These are phyloP conservation scores for Pythium aristosporum DNA, from an alignment of 352 stramenopile genomes.

Conservation along the genomic window DNA sequence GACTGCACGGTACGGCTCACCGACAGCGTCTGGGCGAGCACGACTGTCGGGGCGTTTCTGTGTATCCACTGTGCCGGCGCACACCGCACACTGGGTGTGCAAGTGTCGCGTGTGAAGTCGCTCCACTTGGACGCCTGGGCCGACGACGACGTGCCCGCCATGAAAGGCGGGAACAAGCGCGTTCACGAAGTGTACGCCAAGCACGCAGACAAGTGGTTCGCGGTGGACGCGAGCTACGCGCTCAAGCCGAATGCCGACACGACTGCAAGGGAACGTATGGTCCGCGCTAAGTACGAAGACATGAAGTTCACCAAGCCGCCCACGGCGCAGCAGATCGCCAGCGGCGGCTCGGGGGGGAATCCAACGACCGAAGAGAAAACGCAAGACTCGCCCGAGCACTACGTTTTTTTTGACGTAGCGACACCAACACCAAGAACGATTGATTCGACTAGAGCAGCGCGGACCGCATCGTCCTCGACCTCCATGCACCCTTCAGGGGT, in stretches of 20 bases:
- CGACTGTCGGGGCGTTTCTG: conserved; percentile 93
- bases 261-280: conserved; percentile 42
- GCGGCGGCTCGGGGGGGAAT: not conserved
- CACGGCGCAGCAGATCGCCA: conserved; percentile 15
- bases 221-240: conserved; percentile 36
- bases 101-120: conserved; percentile 90
- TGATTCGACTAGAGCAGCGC: conserved; percentile 7
- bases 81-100: conserved; percentile 94
- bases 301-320: conserved; percentile 64
- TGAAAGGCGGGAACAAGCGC: conserved; percentile 76
- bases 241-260: conserved; percentile 46
- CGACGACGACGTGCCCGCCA: conserved; percentile 64
- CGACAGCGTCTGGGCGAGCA: conserved; percentile 92
- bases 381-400: conserved; percentile 32
- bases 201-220: conserved; percentile 53
- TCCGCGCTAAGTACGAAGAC: conserved; percentile 70
- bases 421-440: conserved; percentile 1
- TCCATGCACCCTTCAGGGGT: not conserved
- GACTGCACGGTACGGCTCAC: conserved; percentile 70
- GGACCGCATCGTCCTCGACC: conserved; percentile 7
- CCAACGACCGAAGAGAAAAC: conserved; percentile 39
- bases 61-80: conserved; percentile 96
- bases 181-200: conserved; percentile 62
- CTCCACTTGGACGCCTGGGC: conserved; percentile 77
- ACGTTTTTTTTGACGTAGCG: no score